Base-by-base conservation (phyloP, 768 basidiomycete genomes). In the Multifurca ochricompacta region DNA sequence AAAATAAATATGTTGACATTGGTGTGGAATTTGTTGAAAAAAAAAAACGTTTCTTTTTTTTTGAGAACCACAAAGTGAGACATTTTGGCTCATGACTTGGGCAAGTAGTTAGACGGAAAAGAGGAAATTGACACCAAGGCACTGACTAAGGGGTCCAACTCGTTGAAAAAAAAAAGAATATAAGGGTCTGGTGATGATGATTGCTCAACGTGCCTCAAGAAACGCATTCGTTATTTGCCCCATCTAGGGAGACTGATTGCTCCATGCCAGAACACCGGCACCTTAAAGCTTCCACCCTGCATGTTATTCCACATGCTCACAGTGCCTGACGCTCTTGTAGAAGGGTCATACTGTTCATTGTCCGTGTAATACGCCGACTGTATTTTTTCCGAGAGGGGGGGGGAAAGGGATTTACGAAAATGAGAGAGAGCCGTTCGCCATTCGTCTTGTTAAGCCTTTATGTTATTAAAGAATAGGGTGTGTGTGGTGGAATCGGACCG, bases 101-200 rank as follows among this genome's bases (percentile, higher is more conserved):
- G 31, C 13, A 46, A 40, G 34, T 2, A 6, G 16, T 34, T 13
- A 25, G 25, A n/a, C 19, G 18, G n/a, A 40, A 40, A 25, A 18
- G 40, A n/a, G n/a, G n/a, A 8, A n/a, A 18, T 45, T 31, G 36
- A n/a, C n/a, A n/a, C n/a, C 9, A 16, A 50, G 48, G 30, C 23
- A 44, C 42, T 37, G 13, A n/a, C n/a, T n/a, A n/a, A n/a, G n/a
- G n/a, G n/a, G n/a, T n/a, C n/a, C n/a, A n/a, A n/a, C n/a, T n/a
- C n/a, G n/a, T n/a, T n/a, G n/a, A n/a, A n/a, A n/a, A n/a, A n/a
- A n/a, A n/a, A n/a, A n/a, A n/a, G n/a, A n/a, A n/a, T n/a, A n/a
- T 9, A 45, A 37, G 19, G 30, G 54, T 56, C 43, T 40, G 43
- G 31, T 56, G 55, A 51, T 51, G 48, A 50, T 56, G 50, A n/a